These are phyloP conservation scores for Skeletonema menzelii DNA, from an alignment of 108 stramenopile species.

Conservation along the genomic window DNA sequence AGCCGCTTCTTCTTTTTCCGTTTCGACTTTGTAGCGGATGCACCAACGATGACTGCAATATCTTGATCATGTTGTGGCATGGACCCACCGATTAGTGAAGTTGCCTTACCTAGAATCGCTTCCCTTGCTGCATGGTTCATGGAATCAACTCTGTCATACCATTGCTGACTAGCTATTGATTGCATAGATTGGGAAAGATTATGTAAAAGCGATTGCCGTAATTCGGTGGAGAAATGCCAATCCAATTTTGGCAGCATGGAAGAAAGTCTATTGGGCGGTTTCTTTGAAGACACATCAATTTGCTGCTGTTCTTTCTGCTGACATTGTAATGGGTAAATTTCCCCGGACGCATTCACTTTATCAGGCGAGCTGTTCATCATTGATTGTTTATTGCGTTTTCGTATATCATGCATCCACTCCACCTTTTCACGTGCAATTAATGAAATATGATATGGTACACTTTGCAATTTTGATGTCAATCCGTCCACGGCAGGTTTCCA, in stretches of 20 bases:
- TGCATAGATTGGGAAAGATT: slow-evolving; percentile 1
- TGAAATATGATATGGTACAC: neutral
- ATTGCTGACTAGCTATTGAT: neutral
- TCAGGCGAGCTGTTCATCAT: neutral
- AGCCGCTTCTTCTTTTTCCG: slow-evolving; percentile 14
- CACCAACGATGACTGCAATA: neutral
- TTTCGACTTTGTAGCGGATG: slow-evolving; percentile 8
- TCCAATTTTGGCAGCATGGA: neutral
- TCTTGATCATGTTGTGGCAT: neutral
- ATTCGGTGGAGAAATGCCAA: neutral
- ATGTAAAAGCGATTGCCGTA: neutral
- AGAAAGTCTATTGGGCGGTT: neutral
- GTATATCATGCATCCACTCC: neutral
- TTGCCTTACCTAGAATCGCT: neutral
- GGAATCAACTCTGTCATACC: neutral
- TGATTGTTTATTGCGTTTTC: neutral
- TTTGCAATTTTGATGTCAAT: neutral
- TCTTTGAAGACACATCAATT: neutral
- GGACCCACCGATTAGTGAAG: neutral
- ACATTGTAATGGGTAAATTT: neutral
- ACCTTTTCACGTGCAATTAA: neutral
- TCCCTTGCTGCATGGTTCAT: neutral
- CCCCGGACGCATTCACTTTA: neutral
- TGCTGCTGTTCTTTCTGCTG: neutral
- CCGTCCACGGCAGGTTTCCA: neutral